These are phyloP conservation scores for Gelatoporia subvermispora DNA, from an alignment of 768 basidiomycete species.

Conservation along the genomic window DNA sequence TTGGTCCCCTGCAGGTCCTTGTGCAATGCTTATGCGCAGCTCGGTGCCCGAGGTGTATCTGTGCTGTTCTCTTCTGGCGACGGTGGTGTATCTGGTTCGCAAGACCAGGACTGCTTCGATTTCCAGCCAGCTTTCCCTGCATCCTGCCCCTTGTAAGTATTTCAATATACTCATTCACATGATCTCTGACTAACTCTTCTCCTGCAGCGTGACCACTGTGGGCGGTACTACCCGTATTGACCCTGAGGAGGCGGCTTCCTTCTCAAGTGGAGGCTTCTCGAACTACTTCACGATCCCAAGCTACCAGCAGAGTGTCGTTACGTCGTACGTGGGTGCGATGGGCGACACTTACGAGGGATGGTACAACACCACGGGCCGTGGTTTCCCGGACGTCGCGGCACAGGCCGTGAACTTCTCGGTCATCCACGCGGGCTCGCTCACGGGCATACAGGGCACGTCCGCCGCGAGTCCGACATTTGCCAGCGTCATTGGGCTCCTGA, in stretches of 20 bases:
- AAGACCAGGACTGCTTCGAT: conserved; percentile 20
- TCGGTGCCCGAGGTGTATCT: conserved; percentile 31
- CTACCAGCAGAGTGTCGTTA: conserved; percentile 37
- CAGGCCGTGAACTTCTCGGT: conserved; percentile 30
- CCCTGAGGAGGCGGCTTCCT: conserved; percentile 27
- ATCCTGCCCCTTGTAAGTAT: conserved; percentile 29
- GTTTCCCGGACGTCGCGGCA: conserved; percentile 45
- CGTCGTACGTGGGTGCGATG: conserved; percentile 29
- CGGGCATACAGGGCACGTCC: conserved; percentile 26
- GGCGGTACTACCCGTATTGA: conserved; percentile 26
- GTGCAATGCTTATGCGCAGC: conserved; percentile 32
- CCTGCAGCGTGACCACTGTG: conserved; percentile 27
- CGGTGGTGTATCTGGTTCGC: conserved; percentile 31
- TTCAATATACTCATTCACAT: not conserved
- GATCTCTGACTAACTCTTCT: conserved; percentile 1
- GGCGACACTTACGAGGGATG: conserved; percentile 24
- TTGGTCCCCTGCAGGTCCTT: conserved; percentile 16
- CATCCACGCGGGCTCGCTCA: conserved; percentile 11
- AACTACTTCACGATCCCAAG: conserved; percentile 26
- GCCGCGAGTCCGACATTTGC: conserved; percentile 31
- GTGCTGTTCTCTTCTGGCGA: conserved; percentile 37
- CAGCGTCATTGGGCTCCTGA: conserved; percentile 29
- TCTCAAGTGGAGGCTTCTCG: conserved; percentile 34
- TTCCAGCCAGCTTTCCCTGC: conserved; percentile 34
- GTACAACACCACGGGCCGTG: conserved; percentile 34